A percentile compares a stretch with the other conserved stretches of the same genome.
These are phyloP conservation scores for Vitis hybrid DNA, from an alignment of 177 flowering plant genomes.

Conservation along the genomic window DNA sequence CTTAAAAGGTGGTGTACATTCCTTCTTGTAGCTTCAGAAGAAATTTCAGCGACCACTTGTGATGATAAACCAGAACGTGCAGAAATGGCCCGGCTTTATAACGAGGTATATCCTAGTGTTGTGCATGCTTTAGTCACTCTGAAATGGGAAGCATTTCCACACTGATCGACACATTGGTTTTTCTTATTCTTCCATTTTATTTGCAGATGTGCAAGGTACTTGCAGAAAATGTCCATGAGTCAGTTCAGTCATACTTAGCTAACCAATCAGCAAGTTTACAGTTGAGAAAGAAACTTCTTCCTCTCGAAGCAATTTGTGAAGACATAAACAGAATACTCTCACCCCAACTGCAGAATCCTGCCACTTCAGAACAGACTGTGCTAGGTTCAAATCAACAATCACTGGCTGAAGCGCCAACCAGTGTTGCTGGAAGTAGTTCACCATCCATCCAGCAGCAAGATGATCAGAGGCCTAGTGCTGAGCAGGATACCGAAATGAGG, in stretches of 20 bases:
- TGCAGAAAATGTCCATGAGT: constrained; percentile 34
- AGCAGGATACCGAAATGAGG: constrained; percentile 5
- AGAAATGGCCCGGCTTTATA: constrained; percentile 49
- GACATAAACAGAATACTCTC: constrained; percentile 43
- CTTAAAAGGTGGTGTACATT: not conserved
- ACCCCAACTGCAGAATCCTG: constrained; percentile 14
- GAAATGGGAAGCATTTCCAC: too few relatives aligned
- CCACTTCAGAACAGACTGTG: constrained; percentile 12
- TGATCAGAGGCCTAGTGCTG: constrained; percentile 15
- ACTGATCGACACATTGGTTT: not conserved
- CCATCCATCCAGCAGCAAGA: not conserved
- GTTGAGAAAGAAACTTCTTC: constrained; percentile 36
- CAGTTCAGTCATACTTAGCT: constrained; percentile 30
- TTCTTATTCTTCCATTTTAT: not conserved
- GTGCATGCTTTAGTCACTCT: too few relatives aligned
- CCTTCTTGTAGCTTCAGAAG: constrained; percentile 51
- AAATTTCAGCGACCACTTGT: constrained; percentile 42
- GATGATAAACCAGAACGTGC: constrained; percentile 52
- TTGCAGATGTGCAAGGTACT: constrained; percentile 61
- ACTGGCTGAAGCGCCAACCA: constrained; percentile 10
- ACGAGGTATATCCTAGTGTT: constrained; percentile 43
- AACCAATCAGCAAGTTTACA: constrained; percentile 32
- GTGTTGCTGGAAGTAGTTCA: constrained; percentile 7
- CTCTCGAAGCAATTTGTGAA: constrained; percentile 39
- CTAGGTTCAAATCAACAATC: constrained; percentile 3